Conservation (phyloP, 1,139 yeast species). For the Barnettozyma hawaiiensis region DNA sequence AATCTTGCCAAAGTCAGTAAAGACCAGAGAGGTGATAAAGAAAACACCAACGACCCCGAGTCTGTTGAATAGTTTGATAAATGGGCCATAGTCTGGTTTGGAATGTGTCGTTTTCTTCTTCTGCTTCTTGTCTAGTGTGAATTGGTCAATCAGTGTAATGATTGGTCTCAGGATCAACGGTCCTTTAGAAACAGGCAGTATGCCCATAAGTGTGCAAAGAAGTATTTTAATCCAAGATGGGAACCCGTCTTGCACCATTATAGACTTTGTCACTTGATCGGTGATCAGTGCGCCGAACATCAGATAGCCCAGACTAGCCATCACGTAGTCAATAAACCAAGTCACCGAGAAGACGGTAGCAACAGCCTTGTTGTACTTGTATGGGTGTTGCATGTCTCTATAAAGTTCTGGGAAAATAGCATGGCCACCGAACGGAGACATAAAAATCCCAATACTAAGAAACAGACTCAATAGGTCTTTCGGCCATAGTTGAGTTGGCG, state of each 20-base stretch:
- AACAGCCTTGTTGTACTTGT: slow-evolving; percentile 37
- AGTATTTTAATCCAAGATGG: slow-evolving; percentile 52
- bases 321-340: slow-evolving; percentile 52
- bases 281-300: slow-evolving; percentile 69
- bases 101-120: slow-evolving; percentile 8
- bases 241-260: slow-evolving; percentile 59
- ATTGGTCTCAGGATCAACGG: slow-evolving; percentile 77
- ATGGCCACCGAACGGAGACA: slow-evolving; percentile 81
- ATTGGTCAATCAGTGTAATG: slow-evolving; percentile 50
- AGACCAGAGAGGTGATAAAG: slow-evolving; percentile 42
- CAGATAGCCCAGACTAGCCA: slow-evolving; percentile 67
- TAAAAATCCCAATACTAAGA: slow-evolving; percentile 59
- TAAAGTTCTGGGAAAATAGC: slow-evolving; percentile 69
- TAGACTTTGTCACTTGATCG: slow-evolving; percentile 70
- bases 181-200: slow-evolving; percentile 71
- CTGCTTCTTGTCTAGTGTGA: too few species aligned
- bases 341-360: slow-evolving; percentile 50
- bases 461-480: slow-evolving; percentile 35
- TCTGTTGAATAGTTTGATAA: slow-evolving; percentile 15
- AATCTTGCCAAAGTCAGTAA: slow-evolving; percentile 66
- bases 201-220: slow-evolving; percentile 58
- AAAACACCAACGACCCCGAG: slow-evolving; percentile 16
- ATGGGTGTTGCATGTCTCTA: slow-evolving; percentile 65
- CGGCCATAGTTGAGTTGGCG: slow-evolving; percentile 43
- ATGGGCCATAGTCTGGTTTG: background rate